These are phyloP conservation scores for Angomonas ambiguus DNA, from an alignment of 208 protist species.

Conservation along the genomic window DNA sequence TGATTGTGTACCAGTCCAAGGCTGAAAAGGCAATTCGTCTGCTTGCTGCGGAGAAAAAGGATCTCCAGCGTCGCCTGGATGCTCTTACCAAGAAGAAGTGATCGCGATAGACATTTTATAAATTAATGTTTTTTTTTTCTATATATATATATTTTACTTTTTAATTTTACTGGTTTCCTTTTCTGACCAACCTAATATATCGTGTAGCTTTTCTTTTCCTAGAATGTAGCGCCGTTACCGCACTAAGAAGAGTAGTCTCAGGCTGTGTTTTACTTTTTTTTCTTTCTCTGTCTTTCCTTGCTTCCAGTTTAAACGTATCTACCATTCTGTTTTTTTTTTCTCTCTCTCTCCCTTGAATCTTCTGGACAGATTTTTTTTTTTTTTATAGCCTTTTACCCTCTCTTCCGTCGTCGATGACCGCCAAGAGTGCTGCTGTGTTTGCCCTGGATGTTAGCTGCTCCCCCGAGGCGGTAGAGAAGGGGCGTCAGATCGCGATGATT, in stretches of 20 bases:
- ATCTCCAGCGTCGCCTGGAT: slow-evolving; percentile 16
- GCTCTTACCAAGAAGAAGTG: slow-evolving; percentile 6
- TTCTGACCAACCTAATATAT: too few relatives aligned
- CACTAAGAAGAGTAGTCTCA: too few relatives aligned
- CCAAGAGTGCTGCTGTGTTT: slow-evolving; percentile 35
- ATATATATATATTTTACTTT: background rate
- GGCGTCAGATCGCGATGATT: slow-evolving; percentile 26
- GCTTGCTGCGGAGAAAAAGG: slow-evolving; percentile 61
- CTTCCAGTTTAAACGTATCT: too few relatives aligned
- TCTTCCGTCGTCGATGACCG: slow-evolving; percentile 19
- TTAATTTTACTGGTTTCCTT: too few relatives aligned
- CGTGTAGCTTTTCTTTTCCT: too few relatives aligned
- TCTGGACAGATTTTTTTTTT: background rate
- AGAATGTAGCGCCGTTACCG: too few relatives aligned
- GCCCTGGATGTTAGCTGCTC: slow-evolving; percentile 46
- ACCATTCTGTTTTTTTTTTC: too few relatives aligned
- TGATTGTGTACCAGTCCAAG: slow-evolving; percentile 72
- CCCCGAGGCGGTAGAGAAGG: slow-evolving; percentile 16
- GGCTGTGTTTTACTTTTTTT: too few relatives aligned
- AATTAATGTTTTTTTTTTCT: background rate
- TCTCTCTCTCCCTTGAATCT: slow-evolving; percentile 2
- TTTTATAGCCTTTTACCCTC: slow-evolving; percentile 4
- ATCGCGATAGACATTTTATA: slow-evolving; percentile 3
- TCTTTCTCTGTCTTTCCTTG: too few relatives aligned
- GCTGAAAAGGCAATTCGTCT: slow-evolving; percentile 71